Conservation (phyloP, 129 eudicot genomes). For the Rutidosis leptorrhynchoides region DNA sequence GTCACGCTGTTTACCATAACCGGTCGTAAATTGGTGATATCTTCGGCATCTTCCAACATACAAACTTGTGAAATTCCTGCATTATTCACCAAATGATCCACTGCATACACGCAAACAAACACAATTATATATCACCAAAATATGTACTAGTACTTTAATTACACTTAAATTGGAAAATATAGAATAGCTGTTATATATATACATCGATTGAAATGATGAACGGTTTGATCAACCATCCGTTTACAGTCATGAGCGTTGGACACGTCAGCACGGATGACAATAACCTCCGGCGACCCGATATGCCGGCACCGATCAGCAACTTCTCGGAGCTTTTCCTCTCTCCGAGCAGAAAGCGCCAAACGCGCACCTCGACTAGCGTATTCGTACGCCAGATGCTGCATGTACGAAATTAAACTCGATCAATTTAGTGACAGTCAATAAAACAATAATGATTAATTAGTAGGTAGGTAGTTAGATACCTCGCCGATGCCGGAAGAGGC, state of each 20-base stretch:
- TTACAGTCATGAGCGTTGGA: constrained; percentile 50
- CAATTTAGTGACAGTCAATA: too few species aligned
- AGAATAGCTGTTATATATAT: not conserved
- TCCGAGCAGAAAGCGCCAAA: constrained; percentile 54
- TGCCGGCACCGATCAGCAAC: constrained; percentile 47
- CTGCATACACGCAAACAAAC: constrained; percentile 25
- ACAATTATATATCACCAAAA: not conserved
- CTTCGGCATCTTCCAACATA: constrained; percentile 52
- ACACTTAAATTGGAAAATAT: not conserved
- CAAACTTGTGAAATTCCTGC: constrained; percentile 50
- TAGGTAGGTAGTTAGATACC: constrained; percentile 20
- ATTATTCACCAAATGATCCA: constrained; percentile 77
- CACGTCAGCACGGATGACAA: constrained; percentile 47
- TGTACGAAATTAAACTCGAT: too few species aligned
- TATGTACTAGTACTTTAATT: too few species aligned
- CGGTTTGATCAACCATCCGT: constrained; percentile 43
- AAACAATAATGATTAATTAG: too few species aligned
- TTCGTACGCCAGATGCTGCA: constrained; percentile 41
- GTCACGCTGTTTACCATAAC: constrained; percentile 39
- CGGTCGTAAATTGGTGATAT: constrained; percentile 46
- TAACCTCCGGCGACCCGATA: constrained; percentile 55
- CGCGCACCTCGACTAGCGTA: constrained; percentile 58
- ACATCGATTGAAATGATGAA: constrained; percentile 55
- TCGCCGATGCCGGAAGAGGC: constrained; percentile 84
- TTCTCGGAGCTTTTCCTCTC: constrained; percentile 43